A percentile compares a stretch with the other conserved stretches of the same genome.
Evolutionary conservation across 2,329 filamentous ascomycete genomes (phyloP).

Genomic region (Zasmidium angulare): DNA sequence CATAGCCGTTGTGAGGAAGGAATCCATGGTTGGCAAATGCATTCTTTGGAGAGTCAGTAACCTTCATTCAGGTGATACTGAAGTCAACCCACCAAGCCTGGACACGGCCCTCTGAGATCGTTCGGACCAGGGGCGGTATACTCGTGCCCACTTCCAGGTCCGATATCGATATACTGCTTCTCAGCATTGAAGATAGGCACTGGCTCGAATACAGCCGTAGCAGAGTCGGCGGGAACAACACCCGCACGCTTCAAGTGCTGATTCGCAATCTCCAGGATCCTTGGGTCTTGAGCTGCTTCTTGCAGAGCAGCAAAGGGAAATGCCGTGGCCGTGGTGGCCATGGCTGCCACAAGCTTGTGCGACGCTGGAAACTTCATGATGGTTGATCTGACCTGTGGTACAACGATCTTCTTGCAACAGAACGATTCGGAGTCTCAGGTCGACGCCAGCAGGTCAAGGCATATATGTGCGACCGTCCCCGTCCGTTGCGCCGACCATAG

Average conservation of each 20-base stretch:
- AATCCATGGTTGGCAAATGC: slow-evolving; percentile 33
- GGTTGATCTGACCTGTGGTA: neutral
- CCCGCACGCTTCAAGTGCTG: slow-evolving; percentile 15
- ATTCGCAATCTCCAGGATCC: neutral
- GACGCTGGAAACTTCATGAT: neutral
- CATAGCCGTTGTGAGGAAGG: slow-evolving; percentile 34
- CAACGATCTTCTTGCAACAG: too few relatives aligned
- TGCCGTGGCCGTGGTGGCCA: neutral
- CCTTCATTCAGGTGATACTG: too few relatives aligned
- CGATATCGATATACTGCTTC: slow-evolving; percentile 28
- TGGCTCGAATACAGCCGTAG: slow-evolving; percentile 22
- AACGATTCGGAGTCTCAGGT: too few relatives aligned
- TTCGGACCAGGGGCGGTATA: slow-evolving; percentile 27
- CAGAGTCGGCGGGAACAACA: slow-evolving; percentile 16
- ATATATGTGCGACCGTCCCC: neutral
- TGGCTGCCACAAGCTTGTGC: neutral
- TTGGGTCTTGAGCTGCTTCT: neutral
- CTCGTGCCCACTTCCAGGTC: slow-evolving; percentile 25
- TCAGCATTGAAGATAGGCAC: slow-evolving; percentile 28
- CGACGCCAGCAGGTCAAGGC: too few relatives aligned
- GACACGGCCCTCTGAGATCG: slow-evolving; percentile 27
- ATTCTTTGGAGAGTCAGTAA: slow-evolving; percentile 18
- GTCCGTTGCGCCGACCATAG: neutral
- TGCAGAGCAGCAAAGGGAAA: neutral
- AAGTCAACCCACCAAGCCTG: neutral